Evolutionary conservation across 805 yeast species (phyloP).

Genomic region (Candida oleophila): DNA sequence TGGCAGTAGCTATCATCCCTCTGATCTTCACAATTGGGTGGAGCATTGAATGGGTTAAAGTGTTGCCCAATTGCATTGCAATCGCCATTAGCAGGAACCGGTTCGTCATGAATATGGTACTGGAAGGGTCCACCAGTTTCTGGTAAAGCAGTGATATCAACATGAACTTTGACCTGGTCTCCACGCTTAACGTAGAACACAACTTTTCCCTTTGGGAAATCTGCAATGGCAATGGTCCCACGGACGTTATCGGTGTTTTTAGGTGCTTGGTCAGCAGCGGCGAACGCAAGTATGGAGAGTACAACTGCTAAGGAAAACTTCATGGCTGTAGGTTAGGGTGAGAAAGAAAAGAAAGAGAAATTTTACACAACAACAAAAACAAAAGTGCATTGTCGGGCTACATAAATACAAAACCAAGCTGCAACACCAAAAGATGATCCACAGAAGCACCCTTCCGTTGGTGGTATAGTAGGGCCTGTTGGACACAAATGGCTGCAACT

Average conservation of each 20-base stretch:
- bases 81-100: conserved; percentile 41
- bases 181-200: conserved; percentile 57
- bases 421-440: no score
- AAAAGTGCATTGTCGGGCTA: no score
- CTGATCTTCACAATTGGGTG: conserved; percentile 49
- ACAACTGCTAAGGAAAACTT: background rate
- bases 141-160: conserved; percentile 71
- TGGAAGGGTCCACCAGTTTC: conserved; percentile 63
- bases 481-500: conserved; percentile 1
- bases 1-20: conserved; percentile 58
- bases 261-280: conserved; percentile 50
- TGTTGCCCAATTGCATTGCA: conserved; percentile 59
- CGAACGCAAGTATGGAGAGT: conserved; percentile 3
- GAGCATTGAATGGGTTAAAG: conserved; percentile 64
- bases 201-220: conserved; percentile 55
- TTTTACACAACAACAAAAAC: background rate
- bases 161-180: conserved; percentile 61
- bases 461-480: background rate
- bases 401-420: background rate
- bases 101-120: conserved; percentile 64
- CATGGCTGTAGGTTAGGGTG: background rate
- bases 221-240: conserved; percentile 55
- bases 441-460: background rate
- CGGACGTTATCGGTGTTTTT: conserved; percentile 47
- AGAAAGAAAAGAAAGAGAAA: background rate